Conservation (phyloP, 768 basidiomycete species). For the Amanita inopinata region DNA sequence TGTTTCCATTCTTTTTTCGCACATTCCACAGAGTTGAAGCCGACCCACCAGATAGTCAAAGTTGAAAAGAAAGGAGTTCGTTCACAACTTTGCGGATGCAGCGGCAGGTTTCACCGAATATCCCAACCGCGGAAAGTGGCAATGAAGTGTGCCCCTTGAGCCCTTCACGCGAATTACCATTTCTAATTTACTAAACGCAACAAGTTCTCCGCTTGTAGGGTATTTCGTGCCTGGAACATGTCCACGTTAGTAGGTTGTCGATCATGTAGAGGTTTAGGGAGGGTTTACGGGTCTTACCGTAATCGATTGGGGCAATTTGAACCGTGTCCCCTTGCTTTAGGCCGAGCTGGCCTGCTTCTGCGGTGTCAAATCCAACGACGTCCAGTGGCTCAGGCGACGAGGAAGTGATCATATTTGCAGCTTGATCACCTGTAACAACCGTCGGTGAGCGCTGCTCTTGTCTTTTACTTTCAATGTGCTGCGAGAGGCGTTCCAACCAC, state of each 20-base stretch:
- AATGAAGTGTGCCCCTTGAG: slow-evolving; percentile 29
- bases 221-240: slow-evolving; percentile 25
- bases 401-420: slow-evolving; percentile 30
- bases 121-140: slow-evolving; percentile 44
- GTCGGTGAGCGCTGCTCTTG: slow-evolving; percentile 17
- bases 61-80: no score
- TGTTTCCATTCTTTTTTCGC: no score
- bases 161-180: slow-evolving; percentile 38
- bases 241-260: no score
- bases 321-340: slow-evolving; percentile 29
- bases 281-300: no score
- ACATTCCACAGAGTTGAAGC: no score
- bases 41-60: no score
- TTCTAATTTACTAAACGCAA: slow-evolving; percentile 39
- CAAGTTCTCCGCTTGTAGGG: slow-evolving; percentile 38
- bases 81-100: not conserved
- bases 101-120: slow-evolving; percentile 20
- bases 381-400: slow-evolving; percentile 26
- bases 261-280: no score
- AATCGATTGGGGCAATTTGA: slow-evolving; percentile 36
- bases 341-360: slow-evolving; percentile 32
- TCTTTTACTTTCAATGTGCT: slow-evolving; percentile 21
- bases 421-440: slow-evolving; percentile 28
- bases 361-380: slow-evolving; percentile 33
- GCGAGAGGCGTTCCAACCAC: slow-evolving; percentile 38